Conservation (phyloP, 139 green algal species). For the Mychonastes homosphaera region DNA sequence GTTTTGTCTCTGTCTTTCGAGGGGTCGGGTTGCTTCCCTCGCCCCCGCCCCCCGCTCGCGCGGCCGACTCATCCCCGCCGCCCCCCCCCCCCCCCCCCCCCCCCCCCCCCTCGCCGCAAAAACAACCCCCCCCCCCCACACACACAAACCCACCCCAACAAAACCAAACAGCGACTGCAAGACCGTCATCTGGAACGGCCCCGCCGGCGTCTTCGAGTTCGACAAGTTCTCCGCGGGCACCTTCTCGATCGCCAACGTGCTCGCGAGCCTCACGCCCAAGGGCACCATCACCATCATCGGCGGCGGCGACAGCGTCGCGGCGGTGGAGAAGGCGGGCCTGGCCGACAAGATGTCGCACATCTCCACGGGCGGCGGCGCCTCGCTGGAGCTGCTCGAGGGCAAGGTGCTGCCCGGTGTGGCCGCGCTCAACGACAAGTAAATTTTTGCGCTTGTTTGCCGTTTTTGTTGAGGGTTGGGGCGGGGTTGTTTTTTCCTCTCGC, state of each 20-base stretch:
- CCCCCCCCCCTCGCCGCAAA: no score
- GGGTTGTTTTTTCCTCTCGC: not conserved
- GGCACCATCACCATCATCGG: slow-evolving; percentile 94
- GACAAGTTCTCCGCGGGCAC: slow-evolving; percentile 88
- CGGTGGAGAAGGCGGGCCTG: slow-evolving; percentile 94
- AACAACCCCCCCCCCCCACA: no score
- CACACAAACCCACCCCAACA: no score
- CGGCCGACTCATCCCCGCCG: no score
- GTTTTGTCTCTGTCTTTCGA: no score
- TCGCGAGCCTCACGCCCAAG: slow-evolving; percentile 71
- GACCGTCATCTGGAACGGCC: slow-evolving; percentile 98
- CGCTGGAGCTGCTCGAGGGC: slow-evolving; percentile 97
- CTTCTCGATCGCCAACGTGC: slow-evolving; percentile 74
- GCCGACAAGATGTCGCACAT: slow-evolving; percentile 83
- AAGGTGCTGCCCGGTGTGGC: slow-evolving; percentile 95
- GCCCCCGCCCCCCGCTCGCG: no score
- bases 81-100: no score
- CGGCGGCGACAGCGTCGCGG: slow-evolving; percentile 94
- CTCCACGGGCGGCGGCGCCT: slow-evolving; percentile 91
- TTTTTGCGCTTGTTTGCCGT: not conserved
- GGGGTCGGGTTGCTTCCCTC: no score
- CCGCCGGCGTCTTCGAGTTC: slow-evolving; percentile 97
- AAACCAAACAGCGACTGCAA: no score
- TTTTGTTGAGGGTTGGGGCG: not conserved
- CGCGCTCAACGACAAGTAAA: slow-evolving; percentile 78